These are phyloP conservation scores for Eucalyptus sp. DNA, from an alignment of 345 rosid species.

Conservation along the genomic window DNA sequence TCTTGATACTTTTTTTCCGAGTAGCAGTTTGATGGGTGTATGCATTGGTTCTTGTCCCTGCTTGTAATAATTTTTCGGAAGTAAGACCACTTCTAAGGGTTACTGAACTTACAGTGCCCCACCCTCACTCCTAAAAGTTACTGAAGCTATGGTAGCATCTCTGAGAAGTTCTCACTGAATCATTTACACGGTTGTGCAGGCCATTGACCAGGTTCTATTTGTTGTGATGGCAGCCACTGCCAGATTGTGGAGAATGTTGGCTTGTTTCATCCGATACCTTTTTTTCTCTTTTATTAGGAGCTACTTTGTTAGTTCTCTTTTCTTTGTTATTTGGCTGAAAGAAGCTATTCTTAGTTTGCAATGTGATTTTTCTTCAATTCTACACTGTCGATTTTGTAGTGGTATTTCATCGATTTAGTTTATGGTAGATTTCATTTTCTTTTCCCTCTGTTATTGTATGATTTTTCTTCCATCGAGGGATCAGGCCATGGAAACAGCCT, in stretches of 20 bases:
- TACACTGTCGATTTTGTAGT: not conserved
- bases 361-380: not conserved
- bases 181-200: slow-evolving; percentile 28
- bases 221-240: not conserved
- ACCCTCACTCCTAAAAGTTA: too few species aligned
- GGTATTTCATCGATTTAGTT: not conserved
- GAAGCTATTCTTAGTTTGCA: not conserved
- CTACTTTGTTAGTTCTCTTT: not conserved
- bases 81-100: not conserved
- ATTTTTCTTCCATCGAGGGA: too few species aligned
- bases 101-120: not conserved
- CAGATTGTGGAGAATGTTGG: not conserved
- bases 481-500: too few species aligned
- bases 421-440: not conserved
- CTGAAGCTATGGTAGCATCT: not conserved
- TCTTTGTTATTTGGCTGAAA: not conserved
- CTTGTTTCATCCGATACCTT: not conserved
- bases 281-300: not conserved
- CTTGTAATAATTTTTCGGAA: too few species aligned
- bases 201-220: slow-evolving; percentile 35
- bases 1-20: not conserved
- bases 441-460: not conserved
- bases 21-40: not conserved
- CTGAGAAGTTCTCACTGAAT: not conserved
- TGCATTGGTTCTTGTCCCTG: not conserved